Base-by-base conservation (phyloP, 2,329 filamentous ascomycete genomes). In the Colletotrichum echinochloae region DNA sequence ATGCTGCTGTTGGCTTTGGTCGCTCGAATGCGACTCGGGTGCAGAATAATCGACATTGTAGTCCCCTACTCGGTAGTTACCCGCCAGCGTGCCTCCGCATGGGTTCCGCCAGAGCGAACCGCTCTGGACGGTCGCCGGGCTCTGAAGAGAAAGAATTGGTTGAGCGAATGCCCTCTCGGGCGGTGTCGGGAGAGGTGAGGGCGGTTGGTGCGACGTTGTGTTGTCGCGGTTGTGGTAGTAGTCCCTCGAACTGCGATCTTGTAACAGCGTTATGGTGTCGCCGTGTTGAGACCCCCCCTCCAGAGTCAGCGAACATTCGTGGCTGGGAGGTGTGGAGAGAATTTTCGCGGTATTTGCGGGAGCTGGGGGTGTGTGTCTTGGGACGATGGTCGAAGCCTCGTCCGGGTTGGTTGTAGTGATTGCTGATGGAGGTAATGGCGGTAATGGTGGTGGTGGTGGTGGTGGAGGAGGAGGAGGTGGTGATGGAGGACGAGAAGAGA, bases 11-110 rank as follows among this genome's bases (percentile, higher is more conserved):
- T 91, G 88, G 80, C 85, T 86, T 81, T 91, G 89, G 80, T 89
- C 86, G 82, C 86, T 86, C 83, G 89, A 83, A 84, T 90, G 88
- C 82, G 86, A 86, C 79, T 87, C 88, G 84, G 91, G 90, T 80
- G 89, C 85, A 83, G 90, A 87, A 84, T 92, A 93, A 81, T 91
- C 89, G 87, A 92, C 90, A 88, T 91, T 88, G 86, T 92, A 92
- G 85, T 90, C 89, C 81, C 86, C 87, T 83, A 89, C 86, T 87
- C 90, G 89, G 86, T 93, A 93, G 83, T 90, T 89, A 87, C 89
- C 87, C 87, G 89, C 90, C 89, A 92, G 89, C 85, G 88, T 91
- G 88, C 84, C 88, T 86, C 85, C 88, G 83, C 89, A 92, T 92
- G 87, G 89, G 89, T 89, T 87, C 89, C 89, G 89, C 90, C 90